Evolutionary conservation across 768 basidiomycete genomes (phyloP), one percentile per base, ranked within the genome.

Genomic region (Amanita fuliginea): DNA sequence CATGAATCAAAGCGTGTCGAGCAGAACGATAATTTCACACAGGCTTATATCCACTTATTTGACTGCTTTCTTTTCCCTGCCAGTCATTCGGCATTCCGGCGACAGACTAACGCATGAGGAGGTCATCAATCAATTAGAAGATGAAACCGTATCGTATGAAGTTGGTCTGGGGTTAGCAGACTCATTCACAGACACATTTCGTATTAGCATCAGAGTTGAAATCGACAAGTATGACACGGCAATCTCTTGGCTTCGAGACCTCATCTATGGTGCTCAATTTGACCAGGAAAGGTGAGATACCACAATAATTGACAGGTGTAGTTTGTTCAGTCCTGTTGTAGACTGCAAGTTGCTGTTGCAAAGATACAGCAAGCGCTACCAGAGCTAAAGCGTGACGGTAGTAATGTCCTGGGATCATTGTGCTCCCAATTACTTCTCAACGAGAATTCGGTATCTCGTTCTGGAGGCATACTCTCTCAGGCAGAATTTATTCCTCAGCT

Each of bases 281-380:
- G 78, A 88, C 59, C 77, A 78, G 56, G 88, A 91, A 45, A 76
- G 90, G 88, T 83, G 55, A 54, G 69, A 37, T 53, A 35, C 3
- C n/a, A 8, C 24, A 47, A 4, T 34, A 34, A 47, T 43, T 56
- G 14, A 9, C 21, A 3, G 6, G 2, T 22, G 4, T 26, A 13
- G 4, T 18, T 14, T 28, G 19, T 16, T 41, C 8, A 48, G 30
- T 16, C 16, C 18, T 6, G 4, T 42, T 19, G 10, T 18, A 95
- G 94, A 44, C 68, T 99, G 30, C 80, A 83, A 57, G 80, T 98
- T 44, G 81, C 80, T 22, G 72, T 88, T 41, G 90, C 92, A 13
- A 97, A 96, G 65, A 78, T 90, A 19, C 81, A 86, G 39, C 95
- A 97, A 62, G 82, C 81, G 16, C 72, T 99, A 28, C 95, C 96